A percentile compares a stretch with the other conserved stretches of the same genome.
Conservation (phyloP, 495 filamentous ascomycete species). For the Penicillium malachiteum region DNA sequence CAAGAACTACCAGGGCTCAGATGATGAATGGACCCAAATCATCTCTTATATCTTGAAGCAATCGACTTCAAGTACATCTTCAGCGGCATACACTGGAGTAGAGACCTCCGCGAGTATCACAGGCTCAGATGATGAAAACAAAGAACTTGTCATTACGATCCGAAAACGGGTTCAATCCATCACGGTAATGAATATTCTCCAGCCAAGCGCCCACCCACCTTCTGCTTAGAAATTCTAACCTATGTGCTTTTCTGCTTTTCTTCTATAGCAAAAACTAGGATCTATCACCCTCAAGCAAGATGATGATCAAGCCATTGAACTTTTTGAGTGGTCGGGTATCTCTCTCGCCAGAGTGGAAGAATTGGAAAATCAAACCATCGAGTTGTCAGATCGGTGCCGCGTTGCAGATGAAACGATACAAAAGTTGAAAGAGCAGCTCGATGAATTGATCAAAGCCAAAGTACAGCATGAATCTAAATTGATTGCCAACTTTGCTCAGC, state of each 20-base stretch:
- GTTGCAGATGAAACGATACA: slow-evolving; percentile 48
- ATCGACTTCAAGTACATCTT: slow-evolving; percentile 5
- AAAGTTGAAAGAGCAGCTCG: slow-evolving; percentile 56
- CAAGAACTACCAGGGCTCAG: slow-evolving; percentile 52
- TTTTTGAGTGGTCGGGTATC: slow-evolving; percentile 70
- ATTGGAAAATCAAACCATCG: slow-evolving; percentile 45
- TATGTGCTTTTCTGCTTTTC: neutral
- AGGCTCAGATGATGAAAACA: slow-evolving; percentile 26
- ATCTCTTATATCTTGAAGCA: slow-evolving; percentile 39
- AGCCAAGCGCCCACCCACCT: neutral
- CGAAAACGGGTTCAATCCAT: slow-evolving; percentile 58
- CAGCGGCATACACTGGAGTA: slow-evolving; percentile 22
- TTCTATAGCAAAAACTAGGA: slow-evolving; percentile 65
- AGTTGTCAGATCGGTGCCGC: slow-evolving; percentile 44
- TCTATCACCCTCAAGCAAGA: slow-evolving; percentile 59
- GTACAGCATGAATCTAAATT: slow-evolving; percentile 67
- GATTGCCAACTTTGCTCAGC: slow-evolving; percentile 64
- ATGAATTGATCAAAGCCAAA: slow-evolving; percentile 66
- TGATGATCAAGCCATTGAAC: slow-evolving; percentile 62
- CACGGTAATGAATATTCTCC: slow-evolving; percentile 38
- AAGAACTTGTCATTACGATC: slow-evolving; percentile 50
- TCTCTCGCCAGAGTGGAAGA: slow-evolving; percentile 43
- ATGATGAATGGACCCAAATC: slow-evolving; percentile 58
- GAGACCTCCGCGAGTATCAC: slow-evolving; percentile 39
- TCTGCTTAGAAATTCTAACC: neutral